Evolutionary conservation across 306 rosid genomes (phyloP).

Genomic region (Cucumis hystrix): DNA sequence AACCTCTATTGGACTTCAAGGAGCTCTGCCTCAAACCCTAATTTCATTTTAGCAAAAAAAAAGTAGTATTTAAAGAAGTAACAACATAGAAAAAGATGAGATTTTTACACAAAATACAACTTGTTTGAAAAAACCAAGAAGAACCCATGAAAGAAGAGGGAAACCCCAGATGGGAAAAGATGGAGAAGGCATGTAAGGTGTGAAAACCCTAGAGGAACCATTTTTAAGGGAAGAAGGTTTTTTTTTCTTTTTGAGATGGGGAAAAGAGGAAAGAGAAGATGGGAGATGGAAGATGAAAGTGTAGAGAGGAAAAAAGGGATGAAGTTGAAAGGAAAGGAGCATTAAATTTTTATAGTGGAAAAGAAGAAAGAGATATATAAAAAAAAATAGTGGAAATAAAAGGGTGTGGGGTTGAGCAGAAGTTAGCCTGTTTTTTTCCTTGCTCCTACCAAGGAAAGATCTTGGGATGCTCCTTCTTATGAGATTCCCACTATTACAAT

Average conservation of each 20-base stretch:
- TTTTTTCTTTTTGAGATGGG: background rate
- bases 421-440: background rate
- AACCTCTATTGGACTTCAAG: constrained; percentile 81
- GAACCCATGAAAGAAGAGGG: background rate
- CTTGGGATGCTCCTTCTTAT: constrained; percentile 21
- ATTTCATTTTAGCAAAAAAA: too few relatives aligned
- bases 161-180: background rate
- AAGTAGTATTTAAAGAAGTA: too few relatives aligned
- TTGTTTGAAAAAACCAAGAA: background rate
- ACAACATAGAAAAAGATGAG: background rate
- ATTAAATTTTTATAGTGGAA: constrained; percentile 7
- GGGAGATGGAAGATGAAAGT: too few relatives aligned
- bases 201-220: background rate
- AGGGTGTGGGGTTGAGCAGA: constrained; percentile 12
- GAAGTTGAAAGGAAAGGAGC: background rate
- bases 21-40: constrained; percentile 51
- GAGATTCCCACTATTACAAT: constrained; percentile 27
- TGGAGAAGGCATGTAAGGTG: background rate
- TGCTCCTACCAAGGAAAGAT: constrained; percentile 10
- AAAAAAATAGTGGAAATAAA: background rate
- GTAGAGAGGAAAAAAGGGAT: background rate
- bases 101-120: background rate
- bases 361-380: background rate
- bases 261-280: background rate
- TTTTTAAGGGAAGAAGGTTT: background rate